These are phyloP conservation scores for Tricholoma bakamatsutake DNA, from an alignment of 768 basidiomycete species.

Conservation along the genomic window DNA sequence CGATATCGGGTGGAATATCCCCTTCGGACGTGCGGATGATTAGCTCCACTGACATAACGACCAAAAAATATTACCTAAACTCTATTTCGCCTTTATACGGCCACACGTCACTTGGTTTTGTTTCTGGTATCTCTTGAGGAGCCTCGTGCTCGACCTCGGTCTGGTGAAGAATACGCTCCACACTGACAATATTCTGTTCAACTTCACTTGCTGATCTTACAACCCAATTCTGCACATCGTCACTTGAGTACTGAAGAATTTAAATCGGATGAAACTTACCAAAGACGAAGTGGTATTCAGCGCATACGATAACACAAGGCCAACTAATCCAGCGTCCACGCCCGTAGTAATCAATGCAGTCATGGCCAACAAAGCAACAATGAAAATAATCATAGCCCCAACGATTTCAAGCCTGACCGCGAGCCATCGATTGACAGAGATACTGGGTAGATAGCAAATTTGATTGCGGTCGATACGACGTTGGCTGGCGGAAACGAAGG, in stretches of 20 bases:
- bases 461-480: slow-evolving; percentile 82
- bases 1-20: slow-evolving; percentile 77
- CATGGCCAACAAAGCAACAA: slow-evolving; percentile 63
- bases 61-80: slow-evolving; percentile 49
- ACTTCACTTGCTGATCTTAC: slow-evolving; percentile 82
- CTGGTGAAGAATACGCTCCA: slow-evolving; percentile 84
- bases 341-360: slow-evolving; percentile 65
- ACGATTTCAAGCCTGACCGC: slow-evolving; percentile 81
- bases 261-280: slow-evolving; percentile 34
- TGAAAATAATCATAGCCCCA: slow-evolving; percentile 73
- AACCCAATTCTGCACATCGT: slow-evolving; percentile 37
- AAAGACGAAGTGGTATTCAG: slow-evolving; percentile 78
- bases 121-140: slow-evolving; percentile 58
- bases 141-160: slow-evolving; percentile 70
- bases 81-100: slow-evolving; percentile 67
- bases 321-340: slow-evolving; percentile 85
- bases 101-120: slow-evolving; percentile 55
- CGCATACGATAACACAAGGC: slow-evolving; percentile 80
- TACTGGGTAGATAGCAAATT: slow-evolving; percentile 68
- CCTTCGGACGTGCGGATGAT: slow-evolving; percentile 25
- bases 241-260: neutral
- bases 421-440: slow-evolving; percentile 78
- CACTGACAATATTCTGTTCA: slow-evolving; percentile 86
- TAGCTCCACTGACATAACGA: slow-evolving; percentile 1
- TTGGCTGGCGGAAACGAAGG: slow-evolving; percentile 66